Percentiles rank a stretch among this genome's conserved stretches.
Evolutionary conservation across 2,329 filamentous ascomycete species (phyloP).

Genomic region (Aspergillus vadensis): DNA sequence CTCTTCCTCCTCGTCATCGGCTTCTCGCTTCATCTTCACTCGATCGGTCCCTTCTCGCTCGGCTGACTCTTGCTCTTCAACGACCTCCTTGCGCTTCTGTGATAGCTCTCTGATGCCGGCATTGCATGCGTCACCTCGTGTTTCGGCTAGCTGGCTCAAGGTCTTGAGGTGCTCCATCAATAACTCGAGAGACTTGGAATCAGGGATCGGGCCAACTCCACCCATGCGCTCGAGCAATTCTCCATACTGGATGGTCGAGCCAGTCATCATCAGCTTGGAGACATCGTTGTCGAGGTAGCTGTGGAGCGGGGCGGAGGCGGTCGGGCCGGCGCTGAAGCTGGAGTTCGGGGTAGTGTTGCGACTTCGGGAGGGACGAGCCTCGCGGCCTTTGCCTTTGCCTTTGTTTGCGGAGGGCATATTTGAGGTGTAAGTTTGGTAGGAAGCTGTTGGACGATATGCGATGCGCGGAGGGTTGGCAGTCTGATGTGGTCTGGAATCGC

Average conservation of each 20-base stretch:
- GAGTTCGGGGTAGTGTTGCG: slow-evolving; percentile 66
- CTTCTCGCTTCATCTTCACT: slow-evolving; percentile 47
- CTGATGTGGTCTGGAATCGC: not conserved
- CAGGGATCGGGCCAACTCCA: slow-evolving; percentile 50
- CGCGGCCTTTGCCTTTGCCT: slow-evolving; percentile 57
- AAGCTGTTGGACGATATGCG: not conserved
- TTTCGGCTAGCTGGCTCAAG: slow-evolving; percentile 60
- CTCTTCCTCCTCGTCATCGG: slow-evolving; percentile 48
- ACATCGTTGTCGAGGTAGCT: slow-evolving; percentile 59
- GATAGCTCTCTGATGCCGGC: slow-evolving; percentile 61
- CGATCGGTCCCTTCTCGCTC: slow-evolving; percentile 48
- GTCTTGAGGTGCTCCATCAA: slow-evolving; percentile 58
- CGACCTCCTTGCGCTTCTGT: slow-evolving; percentile 58
- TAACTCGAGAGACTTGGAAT: slow-evolving; percentile 50
- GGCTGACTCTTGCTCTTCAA: slow-evolving; percentile 52
- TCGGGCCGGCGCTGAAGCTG: slow-evolving; percentile 49
- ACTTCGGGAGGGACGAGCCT: slow-evolving; percentile 57
- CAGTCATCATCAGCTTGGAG: slow-evolving; percentile 49
- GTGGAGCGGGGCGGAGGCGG: slow-evolving; percentile 39
- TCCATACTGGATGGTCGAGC: slow-evolving; percentile 55
- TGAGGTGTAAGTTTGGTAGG: not conserved
- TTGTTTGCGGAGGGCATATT: slow-evolving; percentile 50
- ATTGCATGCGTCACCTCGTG: slow-evolving; percentile 61
- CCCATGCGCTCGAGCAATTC: slow-evolving; percentile 60
- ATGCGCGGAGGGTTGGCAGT: slow-evolving; percentile 1